A percentile compares a stretch with the other conserved stretches of the same genome.
These are phyloP conservation scores for Cryptosporidium parvum DNA, from an alignment of 169 alveolate species.

Conservation along the genomic window DNA sequence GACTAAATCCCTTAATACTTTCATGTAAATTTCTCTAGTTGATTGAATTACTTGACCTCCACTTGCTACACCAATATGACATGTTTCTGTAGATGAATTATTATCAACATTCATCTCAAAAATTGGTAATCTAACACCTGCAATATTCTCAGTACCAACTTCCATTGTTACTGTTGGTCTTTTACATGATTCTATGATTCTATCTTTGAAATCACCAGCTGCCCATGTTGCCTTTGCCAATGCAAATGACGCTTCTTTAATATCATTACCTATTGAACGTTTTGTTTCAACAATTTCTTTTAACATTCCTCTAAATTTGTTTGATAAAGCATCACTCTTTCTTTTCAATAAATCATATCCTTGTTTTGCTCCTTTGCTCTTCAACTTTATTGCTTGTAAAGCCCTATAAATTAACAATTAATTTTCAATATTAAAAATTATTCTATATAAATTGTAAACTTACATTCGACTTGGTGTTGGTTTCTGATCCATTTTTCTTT, in stretches of 20 bases:
- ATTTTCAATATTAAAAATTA: background rate
- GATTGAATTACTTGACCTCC: slow-evolving; percentile 89
- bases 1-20: slow-evolving; percentile 86
- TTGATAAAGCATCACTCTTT: slow-evolving; percentile 94
- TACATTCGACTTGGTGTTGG: slow-evolving; percentile 77
- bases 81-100: slow-evolving; percentile 75
- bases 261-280: slow-evolving; percentile 89
- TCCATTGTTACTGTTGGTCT: slow-evolving; percentile 91
- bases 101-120: slow-evolving; percentile 91
- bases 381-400: slow-evolving; percentile 86
- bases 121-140: slow-evolving; percentile 95
- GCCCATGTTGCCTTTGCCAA: slow-evolving; percentile 95
- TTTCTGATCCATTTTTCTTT: slow-evolving; percentile 47
- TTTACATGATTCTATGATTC: slow-evolving; percentile 91
- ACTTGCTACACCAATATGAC: slow-evolving; percentile 85
- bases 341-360: slow-evolving; percentile 93
- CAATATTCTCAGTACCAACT: slow-evolving; percentile 92
- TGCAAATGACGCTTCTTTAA: slow-evolving; percentile 91
- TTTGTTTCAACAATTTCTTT: slow-evolving; percentile 90
- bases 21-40: slow-evolving; percentile 83
- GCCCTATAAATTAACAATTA: slow-evolving; percentile 79
- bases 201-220: slow-evolving; percentile 92
- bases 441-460: background rate
- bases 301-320: slow-evolving; percentile 91
- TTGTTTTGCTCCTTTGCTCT: slow-evolving; percentile 90